A percentile compares a stretch with the other conserved stretches of the same genome.
These are phyloP conservation scores for Phytopythium chamaehyphon DNA, from an alignment of 352 stramenopile genomes.

Conservation along the genomic window DNA sequence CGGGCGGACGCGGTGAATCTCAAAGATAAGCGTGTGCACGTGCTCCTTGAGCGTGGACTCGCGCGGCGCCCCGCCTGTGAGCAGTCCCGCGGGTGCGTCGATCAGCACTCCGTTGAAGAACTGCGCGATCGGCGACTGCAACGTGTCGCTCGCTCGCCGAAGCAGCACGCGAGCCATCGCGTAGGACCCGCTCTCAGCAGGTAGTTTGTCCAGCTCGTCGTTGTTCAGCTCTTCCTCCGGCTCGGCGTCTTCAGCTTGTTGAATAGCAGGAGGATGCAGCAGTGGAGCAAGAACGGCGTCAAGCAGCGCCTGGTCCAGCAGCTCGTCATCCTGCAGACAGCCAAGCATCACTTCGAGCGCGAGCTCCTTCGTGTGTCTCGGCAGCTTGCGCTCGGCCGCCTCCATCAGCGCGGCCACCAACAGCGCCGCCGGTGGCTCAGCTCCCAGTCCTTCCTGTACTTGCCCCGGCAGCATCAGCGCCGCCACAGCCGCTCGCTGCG, in stretches of 20 bases:
- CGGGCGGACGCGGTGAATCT: conserved; percentile 79
- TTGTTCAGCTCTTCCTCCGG: conserved; percentile 2
- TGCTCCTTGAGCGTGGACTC: conserved; percentile 70
- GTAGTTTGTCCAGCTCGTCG: background rate
- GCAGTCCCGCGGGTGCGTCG: conserved; percentile 23
- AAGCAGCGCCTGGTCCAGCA: conserved; percentile 58
- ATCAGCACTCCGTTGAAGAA: conserved; percentile 85
- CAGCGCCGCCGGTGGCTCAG: conserved; percentile 59
- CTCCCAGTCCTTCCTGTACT: conserved; percentile 30
- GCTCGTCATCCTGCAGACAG: conserved; percentile 71
- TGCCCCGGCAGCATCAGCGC: conserved; percentile 45
- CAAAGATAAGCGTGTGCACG: conserved; percentile 79
- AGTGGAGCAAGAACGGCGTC: conserved; percentile 61
- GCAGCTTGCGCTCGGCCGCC: conserved; percentile 54
- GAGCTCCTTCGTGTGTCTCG: conserved; percentile 60
- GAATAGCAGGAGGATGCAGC: conserved; percentile 15
- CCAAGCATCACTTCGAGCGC: conserved; percentile 73
- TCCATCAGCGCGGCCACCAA: conserved; percentile 69
- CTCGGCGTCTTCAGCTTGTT: background rate
- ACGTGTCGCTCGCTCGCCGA: conserved; percentile 51
- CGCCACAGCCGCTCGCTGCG: conserved; percentile 48
- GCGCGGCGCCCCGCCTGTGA: conserved; percentile 9
- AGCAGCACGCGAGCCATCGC: conserved; percentile 76
- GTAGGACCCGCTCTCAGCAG: conserved; percentile 28
- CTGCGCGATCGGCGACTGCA: conserved; percentile 64